Conservation (phyloP, 2,329 filamentous ascomycete species). For the Malbranchea zuffiana region DNA sequence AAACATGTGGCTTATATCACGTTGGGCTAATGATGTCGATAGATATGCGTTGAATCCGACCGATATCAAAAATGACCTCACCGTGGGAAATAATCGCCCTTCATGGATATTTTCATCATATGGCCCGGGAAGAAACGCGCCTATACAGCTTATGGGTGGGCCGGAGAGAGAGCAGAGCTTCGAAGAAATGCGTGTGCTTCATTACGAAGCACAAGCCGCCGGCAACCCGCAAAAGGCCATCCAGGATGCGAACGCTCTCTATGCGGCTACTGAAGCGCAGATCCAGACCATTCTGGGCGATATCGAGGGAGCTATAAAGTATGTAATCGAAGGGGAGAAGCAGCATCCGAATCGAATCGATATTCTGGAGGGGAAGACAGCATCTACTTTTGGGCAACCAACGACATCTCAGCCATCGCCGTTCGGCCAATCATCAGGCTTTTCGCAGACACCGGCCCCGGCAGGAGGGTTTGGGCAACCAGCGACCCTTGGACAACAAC, state of each 20-base stretch:
- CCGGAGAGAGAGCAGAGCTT: constrained; percentile 69
- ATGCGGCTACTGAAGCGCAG: constrained; percentile 56
- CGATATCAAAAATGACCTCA: constrained; percentile 56
- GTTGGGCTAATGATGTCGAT: constrained; percentile 7
- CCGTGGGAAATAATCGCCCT: constrained; percentile 52
- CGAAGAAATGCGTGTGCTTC: constrained; percentile 67
- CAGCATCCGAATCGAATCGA: constrained; percentile 67
- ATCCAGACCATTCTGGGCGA: constrained; percentile 61
- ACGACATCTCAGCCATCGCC: constrained; percentile 9
- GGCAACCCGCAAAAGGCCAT: constrained; percentile 50
- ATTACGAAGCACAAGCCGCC: constrained; percentile 54
- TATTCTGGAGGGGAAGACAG: constrained; percentile 25
- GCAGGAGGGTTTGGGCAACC: constrained; percentile 32
- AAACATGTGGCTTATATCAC: neutral
- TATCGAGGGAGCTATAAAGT: constrained; percentile 60
- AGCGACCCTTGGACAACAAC: constrained; percentile 20
- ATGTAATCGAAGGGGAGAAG: constrained; percentile 53
- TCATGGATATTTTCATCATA: constrained; percentile 82
- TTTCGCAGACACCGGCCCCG: constrained; percentile 5
- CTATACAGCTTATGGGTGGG: constrained; percentile 75
- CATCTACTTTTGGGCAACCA: constrained; percentile 25
- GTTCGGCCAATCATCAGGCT: no score
- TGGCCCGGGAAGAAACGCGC: constrained; percentile 63
- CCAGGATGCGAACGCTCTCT: constrained; percentile 44
- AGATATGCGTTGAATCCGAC: constrained; percentile 48